Conservation (phyloP, 2,329 filamentous ascomycete species). For the Penicillium sp. region DNA sequence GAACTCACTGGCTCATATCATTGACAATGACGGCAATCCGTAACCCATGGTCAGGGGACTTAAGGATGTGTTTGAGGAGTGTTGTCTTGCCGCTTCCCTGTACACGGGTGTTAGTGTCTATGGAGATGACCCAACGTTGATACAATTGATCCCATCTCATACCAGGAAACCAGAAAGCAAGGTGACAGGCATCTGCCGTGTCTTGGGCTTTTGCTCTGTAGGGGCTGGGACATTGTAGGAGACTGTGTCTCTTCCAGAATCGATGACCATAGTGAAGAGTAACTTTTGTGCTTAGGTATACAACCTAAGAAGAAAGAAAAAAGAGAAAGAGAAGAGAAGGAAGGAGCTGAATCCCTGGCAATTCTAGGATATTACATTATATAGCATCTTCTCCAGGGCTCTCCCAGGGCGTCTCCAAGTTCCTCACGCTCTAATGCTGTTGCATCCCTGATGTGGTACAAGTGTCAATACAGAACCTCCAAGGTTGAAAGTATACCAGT, state of each 20-base stretch:
- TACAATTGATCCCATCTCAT: slow-evolving; percentile 2
- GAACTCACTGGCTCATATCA: slow-evolving; percentile 61
- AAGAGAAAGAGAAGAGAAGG: not conserved
- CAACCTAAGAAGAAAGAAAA: not conserved
- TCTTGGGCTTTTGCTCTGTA: slow-evolving; percentile 24
- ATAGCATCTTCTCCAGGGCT: slow-evolving; percentile 9
- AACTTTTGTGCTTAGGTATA: not conserved
- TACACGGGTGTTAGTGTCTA: not conserved
- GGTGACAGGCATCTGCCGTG: slow-evolving; percentile 52
- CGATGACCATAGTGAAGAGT: slow-evolving; percentile 19
- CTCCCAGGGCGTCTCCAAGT: slow-evolving; percentile 19
- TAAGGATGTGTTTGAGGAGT: slow-evolving; percentile 65
- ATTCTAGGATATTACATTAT: not conserved
- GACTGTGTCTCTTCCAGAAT: slow-evolving; percentile 17
- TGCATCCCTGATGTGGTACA: slow-evolving; percentile 7
- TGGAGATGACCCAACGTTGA: not conserved
- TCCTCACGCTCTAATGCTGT: slow-evolving; percentile 14
- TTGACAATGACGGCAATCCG: slow-evolving; percentile 71
- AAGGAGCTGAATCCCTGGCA: not conserved
- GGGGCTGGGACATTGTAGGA: slow-evolving; percentile 11
- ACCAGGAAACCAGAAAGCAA: slow-evolving; percentile 60
- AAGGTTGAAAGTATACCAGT: slow-evolving; percentile 10
- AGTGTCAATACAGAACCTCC: slow-evolving; percentile 6
- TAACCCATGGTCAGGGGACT: slow-evolving; percentile 61
- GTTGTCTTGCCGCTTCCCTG: slow-evolving; percentile 71